These are phyloP conservation scores for Hypoxylon fragiforme DNA, from an alignment of 495 filamentous ascomycete species.

Conservation along the genomic window DNA sequence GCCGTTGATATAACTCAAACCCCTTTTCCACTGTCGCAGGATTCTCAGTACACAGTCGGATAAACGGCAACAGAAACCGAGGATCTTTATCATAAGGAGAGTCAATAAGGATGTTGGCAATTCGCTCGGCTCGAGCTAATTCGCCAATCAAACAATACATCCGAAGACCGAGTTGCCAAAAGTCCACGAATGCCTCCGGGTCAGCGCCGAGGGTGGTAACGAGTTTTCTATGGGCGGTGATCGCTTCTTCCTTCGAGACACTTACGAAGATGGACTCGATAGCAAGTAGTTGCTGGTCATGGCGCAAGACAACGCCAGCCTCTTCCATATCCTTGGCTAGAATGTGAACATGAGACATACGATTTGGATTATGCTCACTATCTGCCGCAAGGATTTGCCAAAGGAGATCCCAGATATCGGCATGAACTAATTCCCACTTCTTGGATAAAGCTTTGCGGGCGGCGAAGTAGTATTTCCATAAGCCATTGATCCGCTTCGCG, in stretches of 20 bases:
- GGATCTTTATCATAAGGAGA: constrained; percentile 53
- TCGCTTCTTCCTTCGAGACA: constrained; percentile 60
- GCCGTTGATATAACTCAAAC: constrained; percentile 66
- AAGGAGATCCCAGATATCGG: constrained; percentile 56
- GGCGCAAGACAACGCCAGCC: constrained; percentile 54
- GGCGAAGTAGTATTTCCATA: constrained; percentile 50
- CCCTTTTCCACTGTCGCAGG: constrained; percentile 52
- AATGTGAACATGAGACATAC: constrained; percentile 60
- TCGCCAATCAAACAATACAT: constrained; percentile 65
- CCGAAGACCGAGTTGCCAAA: constrained; percentile 70
- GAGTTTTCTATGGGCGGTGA: constrained; percentile 66
- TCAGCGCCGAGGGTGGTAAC: constrained; percentile 55
- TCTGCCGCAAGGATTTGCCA: constrained; percentile 52
- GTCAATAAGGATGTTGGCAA: constrained; percentile 60
- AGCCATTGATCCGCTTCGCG: constrained; percentile 30
- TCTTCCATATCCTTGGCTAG: constrained; percentile 65
- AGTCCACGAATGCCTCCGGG: constrained; percentile 56
- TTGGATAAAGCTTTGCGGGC: constrained; percentile 48
- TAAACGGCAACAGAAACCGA: constrained; percentile 69
- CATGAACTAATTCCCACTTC: constrained; percentile 51
- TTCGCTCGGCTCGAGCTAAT: constrained; percentile 64
- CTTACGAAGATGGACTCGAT: constrained; percentile 66
- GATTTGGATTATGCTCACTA: constrained; percentile 49
- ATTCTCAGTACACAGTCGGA: constrained; percentile 50
- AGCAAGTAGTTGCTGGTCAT: constrained; percentile 62